Evolutionary conservation across 306 rosid species (phyloP), one percentile per base, ranked within the genome.

Genomic region (Malus sieversii): DNA sequence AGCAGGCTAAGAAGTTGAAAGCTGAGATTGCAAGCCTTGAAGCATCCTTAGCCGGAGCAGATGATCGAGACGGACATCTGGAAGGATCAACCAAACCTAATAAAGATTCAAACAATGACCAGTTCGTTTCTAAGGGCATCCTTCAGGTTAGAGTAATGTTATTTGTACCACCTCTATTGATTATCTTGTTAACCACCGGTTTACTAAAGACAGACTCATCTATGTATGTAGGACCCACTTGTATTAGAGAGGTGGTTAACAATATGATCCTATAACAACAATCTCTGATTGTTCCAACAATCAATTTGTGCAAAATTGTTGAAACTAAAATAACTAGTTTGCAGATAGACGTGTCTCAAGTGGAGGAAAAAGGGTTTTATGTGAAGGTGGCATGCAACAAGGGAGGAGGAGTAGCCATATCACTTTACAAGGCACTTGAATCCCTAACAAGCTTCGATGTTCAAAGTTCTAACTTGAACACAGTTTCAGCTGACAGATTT

Each of bases 271-370:
- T 0, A 42, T 42, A 42, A 42, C 45, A 42, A 0, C 12, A 42
- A 8, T 42, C 12, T 42, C 2, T 30, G 20, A 71, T 55, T 16
- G 22, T 15, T 27, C n/a, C 3, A 12, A 16, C 2, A 3, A 27
- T 22, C 10, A n/a, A n/a, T 57, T n/a, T 8, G 12, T n/a, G 13
- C 62, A 22, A 3, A 58, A 8, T 22, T 58, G 9, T n/a, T 70
- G 16, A 16, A 42, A 52, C 20, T 52, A 52, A 52, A 16, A 1
- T 14, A 70, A 70, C 53, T 33, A 33, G 32, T 27, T 19, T 42
- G 38, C 48, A 94, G 98, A 81, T 94, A 85, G 92, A 90, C 14
- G 87, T 90, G 85, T 84, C 82, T 76, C 96, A 89, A 86, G 97
- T 95, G 77, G 92, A 90, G 82, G 97, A 89, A 83, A 92, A 85